Percentiles rank a stretch among this genome's conserved stretches.
These are phyloP conservation scores for Populus tomentosa DNA, from an alignment of 441 rosid genomes.

Conservation along the genomic window DNA sequence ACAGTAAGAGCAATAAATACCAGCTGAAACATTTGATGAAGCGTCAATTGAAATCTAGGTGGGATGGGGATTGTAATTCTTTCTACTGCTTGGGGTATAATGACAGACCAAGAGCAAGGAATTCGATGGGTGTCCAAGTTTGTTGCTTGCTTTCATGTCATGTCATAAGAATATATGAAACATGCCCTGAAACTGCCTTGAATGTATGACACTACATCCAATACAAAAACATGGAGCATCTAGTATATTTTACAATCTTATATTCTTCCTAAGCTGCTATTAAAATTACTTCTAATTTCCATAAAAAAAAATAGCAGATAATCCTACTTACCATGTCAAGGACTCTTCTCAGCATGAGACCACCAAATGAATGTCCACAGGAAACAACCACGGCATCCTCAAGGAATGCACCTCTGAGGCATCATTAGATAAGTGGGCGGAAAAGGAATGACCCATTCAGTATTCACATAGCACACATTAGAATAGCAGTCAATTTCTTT, in stretches of 20 bases:
- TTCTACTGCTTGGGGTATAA: not conserved
- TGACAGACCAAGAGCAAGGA: not conserved
- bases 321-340: constrained; percentile 65
- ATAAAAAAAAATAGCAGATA: constrained; percentile 3
- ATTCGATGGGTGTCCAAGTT: not conserved
- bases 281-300: not conserved
- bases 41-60: not conserved
- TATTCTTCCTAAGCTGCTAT: not conserved
- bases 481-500: not conserved
- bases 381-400: constrained; percentile 92
- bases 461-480: not conserved
- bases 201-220: not conserved
- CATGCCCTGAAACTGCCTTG: not conserved
- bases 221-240: not conserved
- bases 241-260: not conserved
- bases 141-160: not conserved
- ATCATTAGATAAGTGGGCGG: constrained; percentile 14
- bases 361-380: constrained; percentile 98
- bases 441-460: constrained; percentile 10
- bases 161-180: not conserved
- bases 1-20: not conserved
- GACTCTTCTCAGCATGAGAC: constrained; percentile 86
- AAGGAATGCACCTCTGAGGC: constrained; percentile 82
- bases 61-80: not conserved
- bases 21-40: not conserved